Evolutionary conservation across 2,329 filamentous ascomycete genomes (phyloP).

Genomic region (Albifimbria verrucaria): DNA sequence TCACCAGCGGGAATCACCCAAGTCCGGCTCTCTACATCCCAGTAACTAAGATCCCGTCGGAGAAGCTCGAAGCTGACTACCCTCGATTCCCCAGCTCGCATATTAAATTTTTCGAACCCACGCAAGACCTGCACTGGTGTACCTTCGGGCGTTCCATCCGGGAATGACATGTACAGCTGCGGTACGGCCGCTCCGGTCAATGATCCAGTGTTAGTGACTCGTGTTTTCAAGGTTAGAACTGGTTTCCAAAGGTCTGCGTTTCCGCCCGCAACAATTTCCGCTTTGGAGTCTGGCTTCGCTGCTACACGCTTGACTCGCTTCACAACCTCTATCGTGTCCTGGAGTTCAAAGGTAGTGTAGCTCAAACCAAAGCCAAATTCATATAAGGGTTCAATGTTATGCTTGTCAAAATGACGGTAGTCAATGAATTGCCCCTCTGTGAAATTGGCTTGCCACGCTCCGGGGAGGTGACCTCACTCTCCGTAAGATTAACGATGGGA

Average conservation of each 20-base stretch:
- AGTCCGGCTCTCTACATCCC: conserved; percentile 59
- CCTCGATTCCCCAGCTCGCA: conserved; percentile 44
- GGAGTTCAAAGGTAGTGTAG: conserved; percentile 65
- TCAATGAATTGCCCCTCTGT: conserved; percentile 74
- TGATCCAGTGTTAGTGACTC: conserved; percentile 47
- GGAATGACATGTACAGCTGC: conserved; percentile 33
- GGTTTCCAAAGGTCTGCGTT: conserved; percentile 56
- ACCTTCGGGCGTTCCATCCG: conserved; percentile 31
- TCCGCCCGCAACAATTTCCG: conserved; percentile 38
- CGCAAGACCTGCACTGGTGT: conserved; percentile 60
- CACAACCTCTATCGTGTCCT: neutral
- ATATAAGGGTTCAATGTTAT: conserved; percentile 65
- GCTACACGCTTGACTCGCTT: neutral
- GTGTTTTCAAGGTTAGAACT: conserved; percentile 28
- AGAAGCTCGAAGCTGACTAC: conserved; percentile 53
- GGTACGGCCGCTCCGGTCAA: conserved; percentile 28
- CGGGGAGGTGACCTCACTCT: neutral
- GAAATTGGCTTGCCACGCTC: conserved; percentile 64
- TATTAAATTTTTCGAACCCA: conserved; percentile 60
- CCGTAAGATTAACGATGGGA: conserved; percentile 2
- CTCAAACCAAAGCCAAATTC: conserved; percentile 77
- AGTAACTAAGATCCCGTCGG: conserved; percentile 63
- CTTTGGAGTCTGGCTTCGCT: neutral
- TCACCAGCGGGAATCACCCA: conserved; percentile 41
- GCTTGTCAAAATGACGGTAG: conserved; percentile 77